Evolutionary conservation across 2,329 filamentous ascomycete genomes (phyloP), one percentile per base, ranked within the genome.

Genomic region (Aspergillus alliaceus): DNA sequence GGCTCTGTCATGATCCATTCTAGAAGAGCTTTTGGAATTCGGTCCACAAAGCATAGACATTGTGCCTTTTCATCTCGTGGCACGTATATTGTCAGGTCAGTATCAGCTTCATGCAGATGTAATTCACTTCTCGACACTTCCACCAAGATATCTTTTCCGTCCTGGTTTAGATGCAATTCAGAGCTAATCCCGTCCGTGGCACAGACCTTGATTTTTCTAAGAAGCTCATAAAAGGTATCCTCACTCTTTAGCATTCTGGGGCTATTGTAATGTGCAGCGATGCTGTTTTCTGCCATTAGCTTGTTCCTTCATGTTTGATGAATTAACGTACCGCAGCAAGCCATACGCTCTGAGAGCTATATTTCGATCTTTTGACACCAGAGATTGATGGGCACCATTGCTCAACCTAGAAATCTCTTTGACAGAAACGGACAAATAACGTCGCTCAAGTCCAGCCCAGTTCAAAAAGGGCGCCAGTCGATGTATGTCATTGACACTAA

Each of bases 1-100:
- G 58, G 58, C 3, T 60, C 50, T 3, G 49, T 56, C 56, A 58
- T 53, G 29, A 60, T 53, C 58, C 58, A 60, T 37, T 60, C 49
- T n/a, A 60, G 29, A 25, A 60, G 52, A 18, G 40, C 42, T 18
- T 24, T 24, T 18, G 55, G 55, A 18, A 60, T 46, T n/a, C 51
- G 48, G 42, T 47, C 58, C 24, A 55, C 34, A 42, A 60, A 60
- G 37, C 58, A 60, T 14, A 60, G 12, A 11, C 47, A 42, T 34
- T 58, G 58, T 11, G 25, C 27, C 14, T 35, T 24, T 31, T 55
- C 32, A 12, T 60, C 40, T 31, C 35, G n/a, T 4, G 55, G 55
- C 22, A 60, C 49, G 12, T 55, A 60, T 6, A 60, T 49, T 1
- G 48, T 56, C 15, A 60, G 48, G 11, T 31, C 40, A 25, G 11